Conservation (phyloP, 495 filamentous ascomycete species). For the Annulohypoxylon nitens region DNA sequence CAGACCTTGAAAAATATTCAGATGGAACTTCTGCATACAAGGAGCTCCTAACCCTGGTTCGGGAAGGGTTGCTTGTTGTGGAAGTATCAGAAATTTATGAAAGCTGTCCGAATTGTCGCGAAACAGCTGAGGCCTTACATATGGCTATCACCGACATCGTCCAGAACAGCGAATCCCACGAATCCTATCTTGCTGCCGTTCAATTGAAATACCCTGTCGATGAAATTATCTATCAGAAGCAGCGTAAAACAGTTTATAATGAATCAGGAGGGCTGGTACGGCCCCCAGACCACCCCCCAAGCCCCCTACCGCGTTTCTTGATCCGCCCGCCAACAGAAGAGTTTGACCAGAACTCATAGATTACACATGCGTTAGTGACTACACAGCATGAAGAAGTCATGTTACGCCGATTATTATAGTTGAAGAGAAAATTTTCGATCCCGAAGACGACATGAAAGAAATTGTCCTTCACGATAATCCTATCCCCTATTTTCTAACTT, state of each 20-base stretch:
- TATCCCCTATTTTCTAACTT: neutral
- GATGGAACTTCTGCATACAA: neutral
- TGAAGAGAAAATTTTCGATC: too few species aligned
- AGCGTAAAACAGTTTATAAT: neutral
- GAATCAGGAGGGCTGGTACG: neutral
- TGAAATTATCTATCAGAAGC: neutral
- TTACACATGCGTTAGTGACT: too few species aligned
- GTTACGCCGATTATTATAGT: too few species aligned
- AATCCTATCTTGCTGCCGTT: neutral
- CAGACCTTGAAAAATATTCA: neutral
- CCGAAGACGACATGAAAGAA: neutral
- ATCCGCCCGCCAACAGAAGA: too few species aligned
- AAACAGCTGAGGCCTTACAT: neutral
- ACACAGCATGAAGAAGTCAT: too few species aligned
- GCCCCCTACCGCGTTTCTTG: too few species aligned
- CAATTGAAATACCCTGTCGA: neutral
- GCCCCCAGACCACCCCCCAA: too few species aligned
- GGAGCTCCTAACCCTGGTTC: neutral
- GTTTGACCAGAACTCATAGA: too few species aligned
- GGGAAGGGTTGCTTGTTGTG: neutral
- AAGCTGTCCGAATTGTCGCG: neutral
- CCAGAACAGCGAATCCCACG: neutral
- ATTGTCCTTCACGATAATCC: neutral
- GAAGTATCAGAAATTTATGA: neutral
- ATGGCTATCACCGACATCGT: neutral